Conservation (phyloP, 2,329 filamentous ascomycete genomes). For the Colletotrichum plurivorum region DNA sequence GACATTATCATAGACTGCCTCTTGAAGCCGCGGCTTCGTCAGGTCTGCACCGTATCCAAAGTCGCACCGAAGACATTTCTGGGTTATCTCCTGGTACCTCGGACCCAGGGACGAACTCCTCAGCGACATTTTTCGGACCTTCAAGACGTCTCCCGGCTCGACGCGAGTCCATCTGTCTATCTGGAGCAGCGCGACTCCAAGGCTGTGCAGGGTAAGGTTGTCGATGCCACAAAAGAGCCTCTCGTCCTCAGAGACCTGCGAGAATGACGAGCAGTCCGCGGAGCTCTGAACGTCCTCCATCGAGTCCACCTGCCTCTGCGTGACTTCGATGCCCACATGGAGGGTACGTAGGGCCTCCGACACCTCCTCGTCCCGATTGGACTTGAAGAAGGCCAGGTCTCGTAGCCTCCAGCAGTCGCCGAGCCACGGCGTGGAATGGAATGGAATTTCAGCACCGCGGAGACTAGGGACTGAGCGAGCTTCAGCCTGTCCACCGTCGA, state of each 20-base stretch:
- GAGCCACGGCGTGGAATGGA: constrained; percentile 30
- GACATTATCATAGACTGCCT: constrained; percentile 31
- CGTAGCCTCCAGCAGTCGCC: constrained; percentile 20
- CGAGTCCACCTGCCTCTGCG: neutral
- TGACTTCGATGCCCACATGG: constrained; percentile 24
- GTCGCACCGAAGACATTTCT: constrained; percentile 45
- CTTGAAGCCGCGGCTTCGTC: constrained; percentile 17
- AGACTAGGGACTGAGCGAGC: constrained; percentile 9
- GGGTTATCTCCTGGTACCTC: constrained; percentile 44
- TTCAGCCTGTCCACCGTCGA: constrained; percentile 8
- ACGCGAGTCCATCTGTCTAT: constrained; percentile 45
- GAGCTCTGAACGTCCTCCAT: constrained; percentile 8
- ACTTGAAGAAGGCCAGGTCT: constrained; percentile 23
- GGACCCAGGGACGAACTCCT: constrained; percentile 36
- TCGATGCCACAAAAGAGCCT: constrained; percentile 41
- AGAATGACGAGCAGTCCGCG: neutral
- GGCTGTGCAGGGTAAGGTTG: constrained; percentile 46
- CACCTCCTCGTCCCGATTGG: neutral
- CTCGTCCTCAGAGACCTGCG: constrained; percentile 30
- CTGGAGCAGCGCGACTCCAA: constrained; percentile 47
- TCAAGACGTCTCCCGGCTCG: constrained; percentile 43
- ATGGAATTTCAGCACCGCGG: constrained; percentile 27
- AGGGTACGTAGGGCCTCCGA: constrained; percentile 7
- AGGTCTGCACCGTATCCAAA: constrained; percentile 43
- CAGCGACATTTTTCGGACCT: constrained; percentile 41